A percentile compares a stretch with the other conserved stretches of the same genome.
These are phyloP conservation scores for Pyrus hybrid DNA, from an alignment of 331 rosid genomes.

Conservation along the genomic window DNA sequence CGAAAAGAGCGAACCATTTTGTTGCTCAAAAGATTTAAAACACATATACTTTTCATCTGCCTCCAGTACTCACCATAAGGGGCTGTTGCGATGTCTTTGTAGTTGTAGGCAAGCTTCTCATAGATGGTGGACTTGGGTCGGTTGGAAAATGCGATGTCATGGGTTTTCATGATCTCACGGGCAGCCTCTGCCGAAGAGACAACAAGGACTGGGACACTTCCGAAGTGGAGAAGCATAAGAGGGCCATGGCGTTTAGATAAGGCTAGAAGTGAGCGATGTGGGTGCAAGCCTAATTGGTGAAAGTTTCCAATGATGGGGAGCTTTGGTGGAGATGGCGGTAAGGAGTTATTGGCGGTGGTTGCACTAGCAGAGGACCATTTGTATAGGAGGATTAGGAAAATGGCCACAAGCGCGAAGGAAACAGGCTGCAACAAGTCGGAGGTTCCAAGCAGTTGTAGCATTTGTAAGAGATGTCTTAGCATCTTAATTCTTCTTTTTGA, in stretches of 20 bases:
- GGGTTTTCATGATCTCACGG: slow-evolving; percentile 28
- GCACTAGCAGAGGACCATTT: not conserved
- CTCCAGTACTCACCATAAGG: slow-evolving; percentile 34
- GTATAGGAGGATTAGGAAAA: not conserved
- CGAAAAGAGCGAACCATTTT: slow-evolving; percentile 23
- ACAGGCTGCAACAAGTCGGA: not conserved
- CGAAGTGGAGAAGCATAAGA: slow-evolving; percentile 37
- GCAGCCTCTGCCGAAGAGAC: slow-evolving; percentile 24
- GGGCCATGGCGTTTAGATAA: slow-evolving; percentile 27
- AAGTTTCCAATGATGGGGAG: slow-evolving; percentile 38
- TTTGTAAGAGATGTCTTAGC: not conserved
- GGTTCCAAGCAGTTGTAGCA: not conserved
- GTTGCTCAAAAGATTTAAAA: slow-evolving; percentile 24
- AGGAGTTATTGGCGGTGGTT: not conserved
- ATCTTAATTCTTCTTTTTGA: no score
- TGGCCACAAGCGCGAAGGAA: not conserved
- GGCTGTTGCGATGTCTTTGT: slow-evolving; percentile 1
- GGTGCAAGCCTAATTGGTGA: slow-evolving; percentile 24
- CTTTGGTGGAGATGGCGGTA: slow-evolving; percentile 27
- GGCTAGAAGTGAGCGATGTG: slow-evolving; percentile 24
- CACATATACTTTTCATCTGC: slow-evolving; percentile 15
- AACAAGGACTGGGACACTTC: slow-evolving; percentile 21
- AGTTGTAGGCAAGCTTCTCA: slow-evolving; percentile 14
- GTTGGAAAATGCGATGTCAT: slow-evolving; percentile 19
- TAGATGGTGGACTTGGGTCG: not conserved